Evolutionary conservation across 257 asterid genomes (phyloP).

Genomic region (Solanum tacnaense): DNA sequence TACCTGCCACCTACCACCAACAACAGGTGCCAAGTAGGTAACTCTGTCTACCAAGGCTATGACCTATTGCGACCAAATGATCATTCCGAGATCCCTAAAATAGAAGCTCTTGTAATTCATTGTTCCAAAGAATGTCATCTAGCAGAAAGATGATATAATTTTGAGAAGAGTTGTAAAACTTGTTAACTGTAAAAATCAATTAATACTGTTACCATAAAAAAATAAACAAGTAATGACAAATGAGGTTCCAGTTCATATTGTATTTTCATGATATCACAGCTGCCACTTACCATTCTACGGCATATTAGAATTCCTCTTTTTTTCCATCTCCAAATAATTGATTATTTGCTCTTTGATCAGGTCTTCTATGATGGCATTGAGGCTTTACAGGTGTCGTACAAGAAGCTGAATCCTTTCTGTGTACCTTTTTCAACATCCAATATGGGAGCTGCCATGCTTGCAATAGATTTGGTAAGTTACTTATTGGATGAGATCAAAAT

Average conservation of each 20-base stretch:
- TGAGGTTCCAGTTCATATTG: not conserved
- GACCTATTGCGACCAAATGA: not conserved
- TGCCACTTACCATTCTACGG: not conserved
- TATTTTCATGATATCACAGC: not conserved
- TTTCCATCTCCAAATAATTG: not conserved
- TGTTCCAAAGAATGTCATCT: not conserved
- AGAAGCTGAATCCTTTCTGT: constrained; percentile 42
- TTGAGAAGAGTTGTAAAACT: not conserved
- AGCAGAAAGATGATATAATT: not conserved
- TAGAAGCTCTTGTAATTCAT: not conserved
- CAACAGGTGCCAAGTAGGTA: not conserved
- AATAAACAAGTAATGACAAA: not conserved
- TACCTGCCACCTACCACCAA: not conserved
- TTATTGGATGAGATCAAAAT: not conserved
- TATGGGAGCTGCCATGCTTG: constrained; percentile 39
- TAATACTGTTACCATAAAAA: not conserved
- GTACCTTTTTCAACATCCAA: constrained; percentile 39
- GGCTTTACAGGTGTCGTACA: constrained; percentile 34
- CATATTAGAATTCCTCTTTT: not conserved
- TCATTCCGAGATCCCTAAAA: not conserved
- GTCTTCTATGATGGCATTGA: constrained; percentile 31
- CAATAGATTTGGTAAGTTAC: constrained; percentile 30
- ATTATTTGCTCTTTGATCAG: constrained; percentile 11
- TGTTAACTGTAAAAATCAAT: not conserved
- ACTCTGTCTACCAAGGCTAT: not conserved